Evolutionary conservation across 306 rosid species (phyloP).

Genomic region (Alnus glutinosa): DNA sequence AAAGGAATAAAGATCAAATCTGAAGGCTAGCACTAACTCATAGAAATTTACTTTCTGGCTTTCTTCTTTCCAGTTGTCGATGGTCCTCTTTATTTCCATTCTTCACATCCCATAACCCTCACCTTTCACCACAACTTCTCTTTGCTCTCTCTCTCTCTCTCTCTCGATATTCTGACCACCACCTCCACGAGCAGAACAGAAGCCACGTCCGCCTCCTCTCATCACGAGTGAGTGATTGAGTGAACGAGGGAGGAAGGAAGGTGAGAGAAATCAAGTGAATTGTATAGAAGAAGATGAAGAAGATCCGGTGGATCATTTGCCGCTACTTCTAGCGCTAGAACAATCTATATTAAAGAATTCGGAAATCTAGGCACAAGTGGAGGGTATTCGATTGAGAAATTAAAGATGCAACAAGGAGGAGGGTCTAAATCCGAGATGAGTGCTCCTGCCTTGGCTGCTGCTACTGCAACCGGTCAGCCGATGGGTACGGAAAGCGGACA

Average conservation of each 20-base stretch:
- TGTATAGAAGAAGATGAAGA: not conserved
- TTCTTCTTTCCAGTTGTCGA: constrained; percentile 44
- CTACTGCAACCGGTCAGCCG: not conserved
- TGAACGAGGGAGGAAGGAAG: constrained; percentile 7
- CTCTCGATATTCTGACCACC: not conserved
- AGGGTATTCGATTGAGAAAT: not conserved
- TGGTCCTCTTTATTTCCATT: constrained; percentile 12
- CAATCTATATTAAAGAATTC: not conserved
- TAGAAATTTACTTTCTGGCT: constrained; percentile 48
- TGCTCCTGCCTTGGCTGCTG: constrained; percentile 1
- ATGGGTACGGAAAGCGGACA: constrained; percentile 15
- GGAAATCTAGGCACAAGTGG: not conserved
- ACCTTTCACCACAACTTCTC: constrained; percentile 17
- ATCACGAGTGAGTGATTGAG: not conserved
- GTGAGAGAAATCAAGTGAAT: constrained; percentile 3
- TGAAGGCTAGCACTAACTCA: constrained; percentile 42
- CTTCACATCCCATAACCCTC: constrained; percentile 6
- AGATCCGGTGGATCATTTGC: constrained; percentile 8
- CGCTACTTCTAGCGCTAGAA: not conserved
- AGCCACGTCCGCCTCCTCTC: not conserved
- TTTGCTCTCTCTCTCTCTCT: not conserved
- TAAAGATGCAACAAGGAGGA: constrained; percentile 22
- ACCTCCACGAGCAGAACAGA: not conserved
- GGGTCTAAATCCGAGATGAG: constrained; percentile 21
- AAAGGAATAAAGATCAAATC: constrained; percentile 37